Conservation (phyloP, 2,329 filamentous ascomycete species). For the Aspergillus tanneri region DNA sequence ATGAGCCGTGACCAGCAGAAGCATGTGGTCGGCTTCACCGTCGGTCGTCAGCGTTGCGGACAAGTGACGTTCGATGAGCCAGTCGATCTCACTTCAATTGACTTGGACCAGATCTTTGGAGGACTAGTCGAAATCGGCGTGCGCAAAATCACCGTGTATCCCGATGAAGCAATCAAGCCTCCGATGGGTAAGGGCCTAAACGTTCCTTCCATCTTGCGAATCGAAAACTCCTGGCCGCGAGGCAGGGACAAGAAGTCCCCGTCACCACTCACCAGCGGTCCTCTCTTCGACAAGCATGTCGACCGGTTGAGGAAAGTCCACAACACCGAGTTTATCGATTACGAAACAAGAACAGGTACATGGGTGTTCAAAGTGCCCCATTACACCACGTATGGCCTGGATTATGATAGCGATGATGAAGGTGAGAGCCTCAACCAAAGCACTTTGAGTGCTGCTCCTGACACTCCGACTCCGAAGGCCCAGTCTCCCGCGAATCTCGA, state of each 20-base stretch:
- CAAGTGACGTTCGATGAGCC: conserved; percentile 76
- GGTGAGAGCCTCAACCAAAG: conserved; percentile 53
- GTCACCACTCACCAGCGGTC: conserved; percentile 59
- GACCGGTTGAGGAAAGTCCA: conserved; percentile 72
- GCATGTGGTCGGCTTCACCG: conserved; percentile 70
- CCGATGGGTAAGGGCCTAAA: conserved; percentile 84
- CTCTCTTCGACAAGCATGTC: conserved; percentile 75
- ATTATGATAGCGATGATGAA: conserved; percentile 72
- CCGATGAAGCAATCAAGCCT: conserved; percentile 72
- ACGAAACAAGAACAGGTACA: conserved; percentile 73
- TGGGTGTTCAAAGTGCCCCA: conserved; percentile 96
- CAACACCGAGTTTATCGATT: conserved; percentile 79
- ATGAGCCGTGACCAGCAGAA: conserved; percentile 79
- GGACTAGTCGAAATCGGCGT: conserved; percentile 73
- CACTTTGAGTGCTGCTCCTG: conserved; percentile 52
- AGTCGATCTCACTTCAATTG: conserved; percentile 77
- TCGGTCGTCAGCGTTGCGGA: conserved; percentile 80
- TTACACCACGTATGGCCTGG: conserved; percentile 91
- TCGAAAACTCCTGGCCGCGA: conserved; percentile 92
- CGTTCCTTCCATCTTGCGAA: conserved; percentile 79
- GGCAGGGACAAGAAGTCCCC: conserved; percentile 58
- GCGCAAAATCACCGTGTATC: conserved; percentile 86
- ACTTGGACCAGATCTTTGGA: conserved; percentile 76
- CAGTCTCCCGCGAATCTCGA: conserved; percentile 27
- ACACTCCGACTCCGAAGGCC: conserved; percentile 49